Base-by-base conservation (phyloP, 2,329 filamentous ascomycete species). In the Colletotrichum coccodes region DNA sequence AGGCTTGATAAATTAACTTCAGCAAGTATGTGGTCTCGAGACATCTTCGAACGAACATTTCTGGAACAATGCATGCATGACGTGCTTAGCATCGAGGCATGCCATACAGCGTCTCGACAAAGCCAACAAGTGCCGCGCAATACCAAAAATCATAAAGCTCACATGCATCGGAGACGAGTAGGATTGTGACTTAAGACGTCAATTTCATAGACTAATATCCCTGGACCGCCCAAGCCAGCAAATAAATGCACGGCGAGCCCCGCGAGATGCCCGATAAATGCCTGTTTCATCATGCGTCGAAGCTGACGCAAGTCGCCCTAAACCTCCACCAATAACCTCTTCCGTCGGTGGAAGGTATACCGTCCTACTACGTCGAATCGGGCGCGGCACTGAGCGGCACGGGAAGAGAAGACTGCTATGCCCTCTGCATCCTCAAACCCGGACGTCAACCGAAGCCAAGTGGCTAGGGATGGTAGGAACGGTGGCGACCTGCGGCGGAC, bases 401-500 rank as follows among this genome's bases (percentile, higher is more conserved):
- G 44, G 67, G 36, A 68, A 30, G 28, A 42, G 32, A 16, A 18
- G 64, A 34, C 42, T 49, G 49, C 30, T 68, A 52, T 64, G 42
- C 64, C 64, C 44, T 56, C 42, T 30, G 47, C 46, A 18, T 50
- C 53, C 56, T 49, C 23, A 34, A 63, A 44, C 68, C 68, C 70
- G 64, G 62, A 65, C 58, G 64, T 71, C 68, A 62, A 50, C 68
- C 60, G 21, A 47, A 26, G 40, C 47, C 57, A 30, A 14, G 56
- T 59, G 5, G 26, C 59, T 16, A 40, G 21, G 64, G 54, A 47
- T 60, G 65, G 69, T 64, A 79, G 76, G 76, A 56, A 76, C 78
- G 79, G 77, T 77, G 79, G 79, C 79, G 78, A 79, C 78, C 75
- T 77, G 77, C 78, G 75, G 74, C 73, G 74, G 73, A 74, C 77